Percentiles rank a stretch among this genome's conserved stretches.
phyloP scores from a whole-genome alignment of 768 basidiomycete species.

The Boletus speciosus region DNA sequence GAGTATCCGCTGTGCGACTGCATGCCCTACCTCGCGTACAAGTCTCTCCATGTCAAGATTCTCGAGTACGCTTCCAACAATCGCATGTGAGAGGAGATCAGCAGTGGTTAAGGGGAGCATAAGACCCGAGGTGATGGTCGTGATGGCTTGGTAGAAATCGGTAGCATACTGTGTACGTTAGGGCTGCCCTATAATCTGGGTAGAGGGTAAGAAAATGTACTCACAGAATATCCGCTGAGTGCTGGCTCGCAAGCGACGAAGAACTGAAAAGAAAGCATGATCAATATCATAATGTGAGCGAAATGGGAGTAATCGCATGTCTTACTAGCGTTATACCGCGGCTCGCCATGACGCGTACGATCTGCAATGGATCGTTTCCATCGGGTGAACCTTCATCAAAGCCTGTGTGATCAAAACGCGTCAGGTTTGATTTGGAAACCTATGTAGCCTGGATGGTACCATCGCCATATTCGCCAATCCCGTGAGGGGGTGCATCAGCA shows the following conservation, averaged over 20 bases:
- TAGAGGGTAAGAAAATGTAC: conserved; percentile 26
- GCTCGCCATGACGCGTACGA: conserved; percentile 87
- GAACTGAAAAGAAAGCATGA: conserved; percentile 53
- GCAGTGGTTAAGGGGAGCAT: conserved; percentile 97
- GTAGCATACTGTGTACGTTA: conserved; percentile 65
- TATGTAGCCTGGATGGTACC: conserved; percentile 45
- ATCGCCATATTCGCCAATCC: conserved; percentile 95
- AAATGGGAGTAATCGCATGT: conserved; percentile 8
- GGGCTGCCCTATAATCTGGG: conserved; percentile 12
- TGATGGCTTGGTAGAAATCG: conserved; percentile 93
- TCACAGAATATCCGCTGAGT: conserved; percentile 84
- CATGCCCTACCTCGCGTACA: conserved; percentile 90
- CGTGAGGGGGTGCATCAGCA: conserved; percentile 97
- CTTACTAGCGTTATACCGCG: conserved; percentile 87
- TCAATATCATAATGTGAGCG: neutral
- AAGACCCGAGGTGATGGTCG: conserved; percentile 87
- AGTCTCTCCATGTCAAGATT: conserved; percentile 98
- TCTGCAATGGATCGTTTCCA: conserved; percentile 83
- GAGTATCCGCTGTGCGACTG: conserved; percentile 88
- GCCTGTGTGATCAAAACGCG: conserved; percentile 43
- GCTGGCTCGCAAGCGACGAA: conserved; percentile 99
- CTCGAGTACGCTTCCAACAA: conserved; percentile 94
- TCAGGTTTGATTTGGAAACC: conserved; percentile 10
- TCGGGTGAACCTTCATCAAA: conserved; percentile 95
- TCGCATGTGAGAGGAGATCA: conserved; percentile 90